Conservation (phyloP, 805 yeast genomes). For the Kregervanrija fluxuum region DNA sequence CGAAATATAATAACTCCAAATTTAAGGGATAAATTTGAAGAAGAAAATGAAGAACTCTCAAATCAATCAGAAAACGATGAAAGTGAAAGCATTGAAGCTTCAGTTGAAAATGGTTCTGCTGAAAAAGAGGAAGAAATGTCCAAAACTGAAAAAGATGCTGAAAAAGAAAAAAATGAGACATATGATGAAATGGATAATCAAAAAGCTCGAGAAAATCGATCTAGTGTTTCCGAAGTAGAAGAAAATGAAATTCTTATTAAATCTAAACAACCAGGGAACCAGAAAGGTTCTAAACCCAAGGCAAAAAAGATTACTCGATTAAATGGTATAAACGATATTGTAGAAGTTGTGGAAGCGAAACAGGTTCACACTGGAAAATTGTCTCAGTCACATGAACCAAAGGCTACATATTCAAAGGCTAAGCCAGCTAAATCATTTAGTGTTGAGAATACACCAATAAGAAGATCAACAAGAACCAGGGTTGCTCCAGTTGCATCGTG, state of each 20-base stretch:
- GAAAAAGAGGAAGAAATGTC: conserved; percentile 7
- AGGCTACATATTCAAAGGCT: conserved; percentile 3
- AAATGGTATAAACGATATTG: not conserved
- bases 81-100: no score
- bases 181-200: no score
- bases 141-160: not conserved
- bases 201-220: no score
- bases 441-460: conserved; percentile 27
- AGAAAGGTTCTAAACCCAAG: not conserved
- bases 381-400: not conserved
- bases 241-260: no score
- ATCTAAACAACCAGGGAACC: no score
- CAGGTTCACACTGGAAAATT: not conserved
- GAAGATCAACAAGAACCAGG: conserved; percentile 61
- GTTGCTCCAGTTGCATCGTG: conserved; percentile 74
- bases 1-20: no score
- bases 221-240: no score
- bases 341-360: no score
- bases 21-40: not conserved
- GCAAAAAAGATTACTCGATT: not conserved
- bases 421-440: conserved; percentile 7
- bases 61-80: no score
- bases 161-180: no score
- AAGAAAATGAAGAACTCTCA: conserved; percentile 2
- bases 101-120: not conserved